Conservation (phyloP, 148 eudicot species). For the Silene conica region DNA sequence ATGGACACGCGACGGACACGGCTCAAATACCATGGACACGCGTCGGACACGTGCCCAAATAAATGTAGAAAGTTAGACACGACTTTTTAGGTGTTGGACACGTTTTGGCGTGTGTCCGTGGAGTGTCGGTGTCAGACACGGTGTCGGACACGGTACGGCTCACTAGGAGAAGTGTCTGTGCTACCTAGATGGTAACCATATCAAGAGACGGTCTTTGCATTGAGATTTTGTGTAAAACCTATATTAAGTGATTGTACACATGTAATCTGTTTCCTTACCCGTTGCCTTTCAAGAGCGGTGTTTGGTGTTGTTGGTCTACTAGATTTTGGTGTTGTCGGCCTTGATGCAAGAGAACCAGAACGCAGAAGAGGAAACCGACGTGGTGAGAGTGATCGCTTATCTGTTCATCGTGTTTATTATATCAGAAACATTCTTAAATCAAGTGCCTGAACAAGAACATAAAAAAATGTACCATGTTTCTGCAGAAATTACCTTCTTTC, state of each 20-base stretch:
- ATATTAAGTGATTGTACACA: background rate
- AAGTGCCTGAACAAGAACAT: background rate
- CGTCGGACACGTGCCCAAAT: no score
- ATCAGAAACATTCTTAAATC: background rate
- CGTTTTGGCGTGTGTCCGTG: no score
- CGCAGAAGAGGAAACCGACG: slow-evolving; percentile 72
- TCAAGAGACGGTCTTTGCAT: background rate
- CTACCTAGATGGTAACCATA: no score
- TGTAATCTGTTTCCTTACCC: slow-evolving; percentile 38
- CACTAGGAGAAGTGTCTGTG: no score
- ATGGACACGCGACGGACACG: no score
- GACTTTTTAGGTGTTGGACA: no score
- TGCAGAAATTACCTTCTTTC: slow-evolving; percentile 45
- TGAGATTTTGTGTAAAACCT: background rate
- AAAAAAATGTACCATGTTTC: background rate
- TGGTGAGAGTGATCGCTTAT: slow-evolving; percentile 74
- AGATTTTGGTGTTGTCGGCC: slow-evolving; percentile 51
- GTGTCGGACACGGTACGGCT: no score
- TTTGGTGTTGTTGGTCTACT: slow-evolving; percentile 53
- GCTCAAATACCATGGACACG: no score
- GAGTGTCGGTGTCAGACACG: no score
- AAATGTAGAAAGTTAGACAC: no score
- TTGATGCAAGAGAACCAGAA: slow-evolving; percentile 66
- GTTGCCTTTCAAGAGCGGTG: slow-evolving; percentile 44
- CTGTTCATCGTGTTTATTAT: slow-evolving; percentile 27